These are phyloP conservation scores for Cladorrhinum sp. DNA, from an alignment of 2,329 filamentous ascomycete genomes.

Conservation along the genomic window DNA sequence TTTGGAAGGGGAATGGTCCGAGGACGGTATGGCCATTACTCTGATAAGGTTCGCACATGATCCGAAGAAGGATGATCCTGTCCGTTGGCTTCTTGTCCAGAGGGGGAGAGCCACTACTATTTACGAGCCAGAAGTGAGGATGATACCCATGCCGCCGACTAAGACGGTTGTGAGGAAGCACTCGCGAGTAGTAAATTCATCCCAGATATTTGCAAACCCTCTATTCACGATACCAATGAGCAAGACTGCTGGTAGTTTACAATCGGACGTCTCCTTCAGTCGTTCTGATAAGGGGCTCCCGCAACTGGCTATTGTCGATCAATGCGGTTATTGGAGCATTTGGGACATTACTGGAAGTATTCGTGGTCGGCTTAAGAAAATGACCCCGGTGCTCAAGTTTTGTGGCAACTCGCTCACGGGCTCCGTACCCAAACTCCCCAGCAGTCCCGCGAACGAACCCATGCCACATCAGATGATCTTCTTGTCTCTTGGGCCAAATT, in stretches of 20 bases:
- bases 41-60: constrained; percentile 50
- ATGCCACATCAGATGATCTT: constrained; percentile 45
- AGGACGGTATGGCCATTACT: constrained; percentile 48
- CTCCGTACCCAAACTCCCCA: constrained; percentile 16
- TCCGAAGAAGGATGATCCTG: constrained; percentile 34
- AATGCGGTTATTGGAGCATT: constrained; percentile 63
- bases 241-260: constrained; percentile 52
- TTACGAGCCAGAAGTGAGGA: constrained; percentile 49
- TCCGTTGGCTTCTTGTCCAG: constrained; percentile 54
- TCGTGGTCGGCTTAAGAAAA: constrained; percentile 34
- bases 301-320: constrained; percentile 65
- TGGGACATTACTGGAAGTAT: constrained; percentile 54
- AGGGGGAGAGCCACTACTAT: constrained; percentile 51
- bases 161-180: neutral
- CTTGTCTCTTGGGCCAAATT: constrained; percentile 14
- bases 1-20: constrained; percentile 53
- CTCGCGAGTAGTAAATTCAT: constrained; percentile 20
- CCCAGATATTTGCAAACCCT: constrained; percentile 51
- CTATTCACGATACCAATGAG: constrained; percentile 51
- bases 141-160: constrained; percentile 14
- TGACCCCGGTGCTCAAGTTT: constrained; percentile 34
- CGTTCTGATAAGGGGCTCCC: constrained; percentile 50
- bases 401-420: constrained; percentile 42
- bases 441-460: constrained; percentile 11
- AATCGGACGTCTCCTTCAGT: constrained; percentile 65